Conservation (phyloP, 2,329 filamentous ascomycete genomes). For the Aureobasidium sp. region DNA sequence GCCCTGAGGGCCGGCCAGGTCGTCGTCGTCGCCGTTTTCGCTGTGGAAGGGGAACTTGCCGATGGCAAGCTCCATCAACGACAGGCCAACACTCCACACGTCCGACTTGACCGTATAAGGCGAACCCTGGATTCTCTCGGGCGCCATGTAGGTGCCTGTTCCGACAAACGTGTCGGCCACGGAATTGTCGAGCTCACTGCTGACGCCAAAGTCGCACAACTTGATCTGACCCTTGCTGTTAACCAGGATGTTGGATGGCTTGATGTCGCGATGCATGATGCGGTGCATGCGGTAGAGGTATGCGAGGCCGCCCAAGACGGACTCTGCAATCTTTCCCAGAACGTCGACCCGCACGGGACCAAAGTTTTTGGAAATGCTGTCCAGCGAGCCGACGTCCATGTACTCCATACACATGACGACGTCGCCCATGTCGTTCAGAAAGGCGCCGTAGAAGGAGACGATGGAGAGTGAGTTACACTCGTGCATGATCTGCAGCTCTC, state of each 20-base stretch:
- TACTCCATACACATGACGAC: conserved; percentile 99
- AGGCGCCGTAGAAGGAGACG: conserved; percentile 95
- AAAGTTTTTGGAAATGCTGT: conserved; percentile 89
- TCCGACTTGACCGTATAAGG: conserved; percentile 98
- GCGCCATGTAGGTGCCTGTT: conserved; percentile 98
- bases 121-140: conserved; percentile 92
- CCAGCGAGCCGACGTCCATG: conserved; percentile 93
- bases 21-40: conserved; percentile 60
- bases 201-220: conserved; percentile 98
- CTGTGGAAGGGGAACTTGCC: conserved; percentile 94
- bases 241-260: conserved; percentile 93
- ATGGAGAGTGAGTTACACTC: conserved; percentile 96
- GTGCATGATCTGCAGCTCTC: conserved; percentile 97
- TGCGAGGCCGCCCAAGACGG: conserved; percentile 83
- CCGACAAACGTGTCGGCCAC: conserved; percentile 98
- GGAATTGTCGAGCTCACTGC: conserved; percentile 93
- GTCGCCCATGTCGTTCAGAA: conserved; percentile 92
- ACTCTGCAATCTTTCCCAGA: conserved; percentile 93
- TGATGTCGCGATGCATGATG: conserved; percentile 99
- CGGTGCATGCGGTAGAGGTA: conserved; percentile 94
- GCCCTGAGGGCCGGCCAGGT: conserved; percentile 70
- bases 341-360: conserved; percentile 94
- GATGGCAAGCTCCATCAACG: conserved; percentile 94
- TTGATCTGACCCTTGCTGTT: conserved; percentile 95
- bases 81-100: conserved; percentile 95